Evolutionary conservation across 2,329 filamentous ascomycete species (phyloP).

Genomic region (Tothia fuscella): DNA sequence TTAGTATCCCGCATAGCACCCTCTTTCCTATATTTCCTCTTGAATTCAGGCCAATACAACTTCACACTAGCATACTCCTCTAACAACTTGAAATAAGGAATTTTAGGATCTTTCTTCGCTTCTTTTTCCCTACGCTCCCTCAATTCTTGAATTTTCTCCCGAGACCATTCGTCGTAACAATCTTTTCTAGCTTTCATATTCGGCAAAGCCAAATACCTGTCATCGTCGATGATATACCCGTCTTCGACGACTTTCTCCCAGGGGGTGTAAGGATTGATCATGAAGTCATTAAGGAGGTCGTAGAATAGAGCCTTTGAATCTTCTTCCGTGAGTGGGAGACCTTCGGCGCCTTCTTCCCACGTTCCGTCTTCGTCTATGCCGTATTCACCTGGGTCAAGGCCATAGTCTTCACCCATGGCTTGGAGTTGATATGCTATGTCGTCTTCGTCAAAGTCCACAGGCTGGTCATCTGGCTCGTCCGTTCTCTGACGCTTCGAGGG

Average conservation of each 20-base stretch:
- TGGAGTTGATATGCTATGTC: slow-evolving; percentile 89
- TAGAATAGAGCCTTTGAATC: slow-evolving; percentile 71
- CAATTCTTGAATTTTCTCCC: slow-evolving; percentile 59
- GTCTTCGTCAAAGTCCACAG: slow-evolving; percentile 79
- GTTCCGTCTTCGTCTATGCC: slow-evolving; percentile 45
- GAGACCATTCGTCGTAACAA: slow-evolving; percentile 74
- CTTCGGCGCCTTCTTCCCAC: slow-evolving; percentile 62
- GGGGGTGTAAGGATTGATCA: slow-evolving; percentile 74
- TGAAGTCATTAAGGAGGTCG: slow-evolving; percentile 71
- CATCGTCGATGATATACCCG: slow-evolving; percentile 69
- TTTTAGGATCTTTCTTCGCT: slow-evolving; percentile 69
- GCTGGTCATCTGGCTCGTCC: slow-evolving; percentile 31
- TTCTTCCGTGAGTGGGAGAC: slow-evolving; percentile 56
- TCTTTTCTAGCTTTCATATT: slow-evolving; percentile 75
- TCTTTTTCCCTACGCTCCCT: slow-evolving; percentile 62
- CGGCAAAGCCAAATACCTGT: slow-evolving; percentile 69
- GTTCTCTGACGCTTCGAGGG: slow-evolving; percentile 38
- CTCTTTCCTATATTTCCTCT: slow-evolving; percentile 77
- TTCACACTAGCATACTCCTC: slow-evolving; percentile 76
- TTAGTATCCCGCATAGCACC: slow-evolving; percentile 62
- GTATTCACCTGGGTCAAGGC: slow-evolving; percentile 64
- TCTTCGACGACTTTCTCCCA: slow-evolving; percentile 88
- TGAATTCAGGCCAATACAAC: slow-evolving; percentile 96
- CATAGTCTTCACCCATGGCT: slow-evolving; percentile 79
- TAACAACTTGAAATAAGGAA: slow-evolving; percentile 72